phyloP scores from a whole-genome alignment of 106 monocot species.

The Triglochin maritima region DNA sequence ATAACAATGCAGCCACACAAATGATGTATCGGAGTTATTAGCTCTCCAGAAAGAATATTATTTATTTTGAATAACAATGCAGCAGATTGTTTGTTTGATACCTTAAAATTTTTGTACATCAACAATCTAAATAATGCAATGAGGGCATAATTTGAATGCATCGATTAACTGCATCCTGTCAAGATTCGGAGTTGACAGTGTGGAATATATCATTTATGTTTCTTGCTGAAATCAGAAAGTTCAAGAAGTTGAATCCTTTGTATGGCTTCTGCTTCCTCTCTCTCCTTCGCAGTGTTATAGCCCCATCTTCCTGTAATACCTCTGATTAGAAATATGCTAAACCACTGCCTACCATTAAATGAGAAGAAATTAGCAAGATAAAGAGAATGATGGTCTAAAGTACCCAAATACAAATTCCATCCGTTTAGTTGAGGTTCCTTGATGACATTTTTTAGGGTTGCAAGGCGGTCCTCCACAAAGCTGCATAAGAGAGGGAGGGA shows the following conservation, averaged over 20 bases:
- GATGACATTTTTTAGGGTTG: conserved; percentile 89
- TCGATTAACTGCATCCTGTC: neutral
- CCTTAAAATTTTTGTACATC: neutral
- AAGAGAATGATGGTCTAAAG: neutral
- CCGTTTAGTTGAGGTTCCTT: conserved; percentile 65
- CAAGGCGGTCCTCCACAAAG: conserved; percentile 91
- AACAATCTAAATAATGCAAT: neutral
- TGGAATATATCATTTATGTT: conserved; percentile 42
- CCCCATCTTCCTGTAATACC: conserved; percentile 80
- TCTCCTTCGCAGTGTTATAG: conserved; percentile 87
- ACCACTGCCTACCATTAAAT: too few relatives aligned
- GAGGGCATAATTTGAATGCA: neutral
- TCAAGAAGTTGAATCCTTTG: conserved; percentile 76
- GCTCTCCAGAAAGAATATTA: too few relatives aligned
- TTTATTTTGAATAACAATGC: too few relatives aligned
- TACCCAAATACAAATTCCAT: conserved; percentile 97
- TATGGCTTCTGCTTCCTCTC: conserved; percentile 64
- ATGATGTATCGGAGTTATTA: too few relatives aligned
- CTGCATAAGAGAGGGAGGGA: conserved; percentile 20
- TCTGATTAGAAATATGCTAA: neutral
- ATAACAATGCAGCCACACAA: too few relatives aligned
- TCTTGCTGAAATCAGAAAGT: conserved; percentile 70
- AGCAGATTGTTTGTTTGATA: neutral
- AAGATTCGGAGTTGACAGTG: neutral
- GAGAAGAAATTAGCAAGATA: too few relatives aligned